Percentiles rank a stretch among this genome's conserved stretches.
phyloP scores from a whole-genome alignment of 179 eudicot genomes.

The Beta macrorhiza region DNA sequence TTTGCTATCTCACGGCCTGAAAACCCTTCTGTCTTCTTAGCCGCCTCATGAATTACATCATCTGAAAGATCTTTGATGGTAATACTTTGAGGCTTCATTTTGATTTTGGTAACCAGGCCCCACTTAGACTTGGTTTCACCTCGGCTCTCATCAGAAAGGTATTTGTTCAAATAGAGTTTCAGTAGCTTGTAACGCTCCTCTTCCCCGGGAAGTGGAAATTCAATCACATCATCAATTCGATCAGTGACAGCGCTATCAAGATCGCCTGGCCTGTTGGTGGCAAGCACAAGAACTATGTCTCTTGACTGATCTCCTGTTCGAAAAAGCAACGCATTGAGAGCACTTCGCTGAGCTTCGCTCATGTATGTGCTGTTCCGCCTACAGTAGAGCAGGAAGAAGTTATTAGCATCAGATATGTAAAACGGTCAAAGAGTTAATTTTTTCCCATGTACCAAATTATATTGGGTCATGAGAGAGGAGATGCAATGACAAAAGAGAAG shows the following conservation, averaged over 20 bases:
- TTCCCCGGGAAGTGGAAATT: conserved; percentile 87
- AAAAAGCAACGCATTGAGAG: conserved; percentile 86
- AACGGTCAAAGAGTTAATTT: not conserved
- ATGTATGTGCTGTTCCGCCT: conserved; percentile 89
- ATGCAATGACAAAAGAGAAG: too few relatives aligned
- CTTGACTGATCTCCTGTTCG: conserved; percentile 96
- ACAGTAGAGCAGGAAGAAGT: conserved; percentile 18
- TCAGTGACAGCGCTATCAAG: conserved; percentile 90
- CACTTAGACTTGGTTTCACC: conserved; percentile 37
- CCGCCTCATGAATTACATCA: conserved; percentile 72
- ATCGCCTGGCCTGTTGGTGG: conserved; percentile 93
- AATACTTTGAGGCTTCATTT: conserved; percentile 56
- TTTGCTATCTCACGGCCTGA: conserved; percentile 98
- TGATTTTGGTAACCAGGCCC: conserved; percentile 47
- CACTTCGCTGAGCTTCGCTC: conserved; percentile 99
- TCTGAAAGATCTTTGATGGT: conserved; percentile 64
- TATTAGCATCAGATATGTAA: not conserved
- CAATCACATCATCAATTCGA: conserved; percentile 90
- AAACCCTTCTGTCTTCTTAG: conserved; percentile 77
- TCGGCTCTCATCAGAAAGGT: conserved; percentile 38
- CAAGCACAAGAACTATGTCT: conserved; percentile 92
- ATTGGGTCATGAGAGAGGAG: too few relatives aligned
- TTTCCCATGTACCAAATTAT: not conserved
- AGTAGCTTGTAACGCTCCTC: conserved; percentile 88
- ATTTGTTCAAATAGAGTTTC: conserved; percentile 74